Percentiles rank a stretch among this genome's conserved stretches.
phyloP scores from a whole-genome alignment of 306 rosid genomes.

The Lotus japonicus region DNA sequence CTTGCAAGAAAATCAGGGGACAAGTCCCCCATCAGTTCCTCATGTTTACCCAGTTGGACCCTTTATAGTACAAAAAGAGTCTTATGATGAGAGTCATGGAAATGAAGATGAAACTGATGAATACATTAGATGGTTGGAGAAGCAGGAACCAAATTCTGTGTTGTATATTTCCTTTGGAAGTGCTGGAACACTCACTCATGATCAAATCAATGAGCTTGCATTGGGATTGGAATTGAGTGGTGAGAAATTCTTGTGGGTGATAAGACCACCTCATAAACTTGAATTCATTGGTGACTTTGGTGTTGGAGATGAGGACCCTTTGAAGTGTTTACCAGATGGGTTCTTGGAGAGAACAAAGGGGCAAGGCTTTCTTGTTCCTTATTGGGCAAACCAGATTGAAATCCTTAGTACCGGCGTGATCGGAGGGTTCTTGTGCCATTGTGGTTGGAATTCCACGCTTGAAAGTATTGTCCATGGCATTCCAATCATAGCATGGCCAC shows the following conservation, averaged over 20 bases:
- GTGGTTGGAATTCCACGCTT: slow-evolving; percentile 38
- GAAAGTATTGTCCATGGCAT: slow-evolving; percentile 26
- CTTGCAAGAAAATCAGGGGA: slow-evolving; percentile 3
- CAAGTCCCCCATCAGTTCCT: background rate
- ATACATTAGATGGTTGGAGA: slow-evolving; percentile 24
- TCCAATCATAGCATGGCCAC: slow-evolving; percentile 37
- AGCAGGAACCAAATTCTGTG: slow-evolving; percentile 9
- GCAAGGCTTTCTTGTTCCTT: slow-evolving; percentile 29
- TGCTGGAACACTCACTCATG: slow-evolving; percentile 18
- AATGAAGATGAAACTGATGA: too few species aligned
- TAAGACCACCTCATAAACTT: slow-evolving; percentile 23
- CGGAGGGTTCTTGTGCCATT: slow-evolving; percentile 25
- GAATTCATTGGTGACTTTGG: background rate
- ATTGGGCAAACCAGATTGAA: slow-evolving; percentile 29
- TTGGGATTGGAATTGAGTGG: slow-evolving; percentile 34
- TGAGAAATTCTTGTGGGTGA: slow-evolving; percentile 18
- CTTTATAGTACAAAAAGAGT: slow-evolving; percentile 15
- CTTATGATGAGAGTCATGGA: background rate
- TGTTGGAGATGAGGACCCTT: slow-evolving; percentile 5
- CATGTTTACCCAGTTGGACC: slow-evolving; percentile 39
- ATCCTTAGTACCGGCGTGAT: slow-evolving; percentile 17
- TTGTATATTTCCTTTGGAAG: slow-evolving; percentile 32
- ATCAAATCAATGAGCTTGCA: slow-evolving; percentile 28
- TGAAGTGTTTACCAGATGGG: slow-evolving; percentile 23
- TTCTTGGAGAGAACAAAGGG: slow-evolving; percentile 22